Percentiles rank a stretch among this genome's conserved stretches.
phyloP scores from a whole-genome alignment of 768 basidiomycete genomes.

The Mycena vitilis region DNA sequence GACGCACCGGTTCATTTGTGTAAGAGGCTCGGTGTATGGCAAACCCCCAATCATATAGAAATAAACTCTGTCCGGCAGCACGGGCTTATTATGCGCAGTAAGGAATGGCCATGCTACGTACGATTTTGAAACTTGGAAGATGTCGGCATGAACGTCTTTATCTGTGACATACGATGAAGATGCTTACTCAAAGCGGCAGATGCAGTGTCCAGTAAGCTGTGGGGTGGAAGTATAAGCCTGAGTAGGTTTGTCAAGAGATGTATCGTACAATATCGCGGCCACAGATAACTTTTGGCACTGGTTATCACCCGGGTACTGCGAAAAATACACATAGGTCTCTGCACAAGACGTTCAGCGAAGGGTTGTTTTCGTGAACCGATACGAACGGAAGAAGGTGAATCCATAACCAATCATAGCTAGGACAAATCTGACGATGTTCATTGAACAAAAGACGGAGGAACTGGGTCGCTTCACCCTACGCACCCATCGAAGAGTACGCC shows the following conservation, averaged over 20 bases:
- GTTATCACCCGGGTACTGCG: neutral
- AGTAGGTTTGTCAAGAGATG: neutral
- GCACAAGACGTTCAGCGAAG: neutral
- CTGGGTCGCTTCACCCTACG: neutral
- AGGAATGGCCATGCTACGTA: neutral
- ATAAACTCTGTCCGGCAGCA: neutral
- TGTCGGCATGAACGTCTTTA: neutral
- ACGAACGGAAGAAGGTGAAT: constrained; percentile 15
- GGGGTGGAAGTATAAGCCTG: neutral
- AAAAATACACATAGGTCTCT: constrained; percentile 18
- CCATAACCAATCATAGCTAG: constrained; percentile 18
- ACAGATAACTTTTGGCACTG: constrained; percentile 4
- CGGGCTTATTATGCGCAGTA: too few relatives aligned
- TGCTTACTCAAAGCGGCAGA: constrained; percentile 4
- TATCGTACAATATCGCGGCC: constrained; percentile 6
- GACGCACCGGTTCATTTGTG: neutral
- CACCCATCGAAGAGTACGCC: constrained; percentile 17
- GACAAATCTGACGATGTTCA: neutral
- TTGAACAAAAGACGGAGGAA: too few relatives aligned
- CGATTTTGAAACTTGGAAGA: constrained; percentile 9
- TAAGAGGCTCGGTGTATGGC: neutral
- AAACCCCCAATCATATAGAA: neutral
- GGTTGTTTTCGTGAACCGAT: too few relatives aligned
- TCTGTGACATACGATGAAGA: too few relatives aligned
- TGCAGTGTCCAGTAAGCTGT: constrained; percentile 10